Evolutionary conservation across 495 filamentous ascomycete genomes (phyloP).

Genomic region (Xylaria castorea): DNA sequence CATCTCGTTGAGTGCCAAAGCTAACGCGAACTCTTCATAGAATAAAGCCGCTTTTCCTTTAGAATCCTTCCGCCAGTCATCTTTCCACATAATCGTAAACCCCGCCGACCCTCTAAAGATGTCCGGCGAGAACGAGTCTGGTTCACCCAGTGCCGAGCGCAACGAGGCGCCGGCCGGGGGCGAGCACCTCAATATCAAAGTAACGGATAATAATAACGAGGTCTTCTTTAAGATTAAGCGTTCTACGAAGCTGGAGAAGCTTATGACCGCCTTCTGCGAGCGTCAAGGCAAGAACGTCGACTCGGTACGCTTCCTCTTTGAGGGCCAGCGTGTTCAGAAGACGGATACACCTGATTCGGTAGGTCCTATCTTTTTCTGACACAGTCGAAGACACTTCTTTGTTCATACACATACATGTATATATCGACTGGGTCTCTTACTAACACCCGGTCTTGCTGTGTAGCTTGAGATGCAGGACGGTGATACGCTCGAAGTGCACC

Average conservation of each 20-base stretch:
- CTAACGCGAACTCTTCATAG: not conserved
- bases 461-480: conserved; percentile 98
- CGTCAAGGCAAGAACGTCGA: conserved; percentile 84
- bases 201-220: conserved; percentile 99
- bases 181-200: conserved; percentile 99
- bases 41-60: not conserved
- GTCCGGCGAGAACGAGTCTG: conserved; percentile 60
- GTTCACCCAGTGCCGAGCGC: conserved; percentile 64
- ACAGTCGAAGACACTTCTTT: not conserved
- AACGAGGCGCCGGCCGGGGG: conserved; percentile 45
- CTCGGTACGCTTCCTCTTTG: conserved; percentile 95
- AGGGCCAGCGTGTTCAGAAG: conserved; percentile 87
- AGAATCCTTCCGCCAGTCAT: not conserved
- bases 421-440: not conserved
- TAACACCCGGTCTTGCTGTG: conserved; percentile 8
- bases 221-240: conserved; percentile 99
- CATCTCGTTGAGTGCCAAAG: not conserved
- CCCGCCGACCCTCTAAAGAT: conserved; percentile 44
- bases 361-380: conserved; percentile 48
- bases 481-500: conserved; percentile 96
- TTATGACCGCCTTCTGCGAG: conserved; percentile 99
- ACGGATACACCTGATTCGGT: conserved; percentile 92
- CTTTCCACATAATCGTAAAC: not conserved
- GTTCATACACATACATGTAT: not conserved
- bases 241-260: conserved; percentile 91